Evolutionary conservation across 1,284 basidiomycete species (phyloP).

Genomic region (Irpex sp.): DNA sequence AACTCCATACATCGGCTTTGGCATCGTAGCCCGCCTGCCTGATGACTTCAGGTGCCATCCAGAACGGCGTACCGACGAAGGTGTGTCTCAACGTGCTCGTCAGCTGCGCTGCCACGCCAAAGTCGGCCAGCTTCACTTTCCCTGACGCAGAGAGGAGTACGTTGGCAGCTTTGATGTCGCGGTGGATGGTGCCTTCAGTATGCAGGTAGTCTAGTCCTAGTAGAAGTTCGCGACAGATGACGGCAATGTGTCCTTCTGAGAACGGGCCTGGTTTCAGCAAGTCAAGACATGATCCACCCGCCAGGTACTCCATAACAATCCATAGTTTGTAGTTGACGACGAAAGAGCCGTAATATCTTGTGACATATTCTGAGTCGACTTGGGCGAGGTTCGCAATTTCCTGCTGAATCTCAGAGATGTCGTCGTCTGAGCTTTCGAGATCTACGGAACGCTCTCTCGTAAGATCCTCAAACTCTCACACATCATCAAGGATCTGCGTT

Average conservation of each 20-base stretch:
- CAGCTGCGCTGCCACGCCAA: conserved; percentile 92
- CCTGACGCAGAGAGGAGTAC: conserved; percentile 87
- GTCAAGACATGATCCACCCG: conserved; percentile 96
- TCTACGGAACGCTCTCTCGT: conserved; percentile 36
- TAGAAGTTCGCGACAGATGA: conserved; percentile 90
- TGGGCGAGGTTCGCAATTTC: conserved; percentile 95
- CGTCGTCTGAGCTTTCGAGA: conserved; percentile 87
- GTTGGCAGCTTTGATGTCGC: conserved; percentile 99
- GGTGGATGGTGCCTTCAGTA: conserved; percentile 91
- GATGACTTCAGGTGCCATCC: conserved; percentile 98
- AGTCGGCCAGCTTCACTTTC: conserved; percentile 95
- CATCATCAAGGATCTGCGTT: not conserved
- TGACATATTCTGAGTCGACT: conserved; percentile 95
- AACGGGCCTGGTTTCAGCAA: conserved; percentile 89
- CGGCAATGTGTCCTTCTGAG: conserved; percentile 89
- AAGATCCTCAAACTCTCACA: conserved; percentile 5
- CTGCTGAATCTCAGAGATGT: conserved; percentile 95
- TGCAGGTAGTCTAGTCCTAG: conserved; percentile 96
- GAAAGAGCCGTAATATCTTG: conserved; percentile 95
- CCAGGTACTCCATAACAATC: conserved; percentile 99
- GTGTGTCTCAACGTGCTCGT: conserved; percentile 87
- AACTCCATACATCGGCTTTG: conserved; percentile 95
- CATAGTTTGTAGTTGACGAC: conserved; percentile 96
- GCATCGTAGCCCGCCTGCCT: conserved; percentile 95
- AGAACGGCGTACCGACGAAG: conserved; percentile 94